A percentile compares a stretch with the other conserved stretches of the same genome.
Evolutionary conservation across 257 asterid species (phyloP).

Genomic region (Mitragyna speciosa): DNA sequence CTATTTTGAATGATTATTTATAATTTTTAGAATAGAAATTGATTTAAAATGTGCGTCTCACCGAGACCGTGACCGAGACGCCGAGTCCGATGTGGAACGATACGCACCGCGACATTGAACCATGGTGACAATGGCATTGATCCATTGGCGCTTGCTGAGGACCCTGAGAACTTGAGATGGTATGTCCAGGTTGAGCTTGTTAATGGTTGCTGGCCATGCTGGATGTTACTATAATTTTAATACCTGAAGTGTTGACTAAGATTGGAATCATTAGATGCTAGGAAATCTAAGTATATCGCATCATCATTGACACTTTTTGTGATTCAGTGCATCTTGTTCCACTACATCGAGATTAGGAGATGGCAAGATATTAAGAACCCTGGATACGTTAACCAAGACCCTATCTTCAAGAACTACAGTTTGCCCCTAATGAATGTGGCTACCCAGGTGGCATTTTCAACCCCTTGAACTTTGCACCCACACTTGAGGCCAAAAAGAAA

Average conservation of each 20-base stretch:
- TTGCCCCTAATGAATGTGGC: conserved; percentile 73
- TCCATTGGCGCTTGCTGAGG: conserved; percentile 86
- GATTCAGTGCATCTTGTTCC: conserved; percentile 91
- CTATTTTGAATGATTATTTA: too few species aligned
- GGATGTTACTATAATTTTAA: conserved; percentile 86
- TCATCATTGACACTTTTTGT: conserved; percentile 83
- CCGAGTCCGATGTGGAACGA: too few species aligned
- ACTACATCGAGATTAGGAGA: conserved; percentile 91
- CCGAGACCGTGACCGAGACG: too few species aligned
- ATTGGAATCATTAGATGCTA: conserved; percentile 77
- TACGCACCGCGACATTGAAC: too few species aligned
- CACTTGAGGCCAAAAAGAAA: conserved; percentile 82
- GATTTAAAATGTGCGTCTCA: too few species aligned
- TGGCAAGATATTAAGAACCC: conserved; percentile 99
- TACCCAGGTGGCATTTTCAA: conserved; percentile 93
- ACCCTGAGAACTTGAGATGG: conserved; percentile 82
- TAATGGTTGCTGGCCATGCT: conserved; percentile 93
- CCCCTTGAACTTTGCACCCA: conserved; percentile 81
- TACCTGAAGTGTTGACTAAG: conserved; percentile 77
- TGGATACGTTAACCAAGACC: conserved; percentile 91
- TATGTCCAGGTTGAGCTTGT: conserved; percentile 87
- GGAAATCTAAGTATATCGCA: conserved; percentile 77
- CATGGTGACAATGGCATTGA: conserved; percentile 95
- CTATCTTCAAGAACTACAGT: conserved; percentile 83
- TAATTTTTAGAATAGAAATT: too few species aligned